Percentiles rank a stretch among this genome's conserved stretches.
phyloP scores from a whole-genome alignment of 2,329 filamentous ascomycete species.

The Sarocladium strictum region DNA sequence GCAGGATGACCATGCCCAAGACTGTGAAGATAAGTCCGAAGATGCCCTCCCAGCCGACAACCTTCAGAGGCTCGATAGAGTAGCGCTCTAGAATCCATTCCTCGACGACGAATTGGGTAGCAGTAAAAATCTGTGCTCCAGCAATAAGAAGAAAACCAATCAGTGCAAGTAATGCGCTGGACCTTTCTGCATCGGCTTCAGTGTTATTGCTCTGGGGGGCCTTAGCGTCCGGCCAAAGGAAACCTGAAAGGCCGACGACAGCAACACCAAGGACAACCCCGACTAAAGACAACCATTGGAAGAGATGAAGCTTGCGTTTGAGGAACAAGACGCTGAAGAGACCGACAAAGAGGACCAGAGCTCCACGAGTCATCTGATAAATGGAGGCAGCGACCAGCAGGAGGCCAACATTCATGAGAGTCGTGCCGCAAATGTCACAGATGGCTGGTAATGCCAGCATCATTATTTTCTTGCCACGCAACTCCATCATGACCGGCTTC shows the following conservation, averaged over 20 bases:
- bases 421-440: slow-evolving; percentile 92
- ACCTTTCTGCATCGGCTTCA: slow-evolving; percentile 31
- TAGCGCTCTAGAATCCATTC: slow-evolving; percentile 77
- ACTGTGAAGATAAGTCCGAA: slow-evolving; percentile 83
- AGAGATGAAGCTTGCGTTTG: slow-evolving; percentile 69
- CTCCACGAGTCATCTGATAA: slow-evolving; percentile 97
- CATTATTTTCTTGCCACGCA: slow-evolving; percentile 65
- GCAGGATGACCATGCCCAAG: slow-evolving; percentile 71
- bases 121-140: slow-evolving; percentile 92
- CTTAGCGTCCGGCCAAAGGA: slow-evolving; percentile 66
- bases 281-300: slow-evolving; percentile 86
- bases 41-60: slow-evolving; percentile 93
- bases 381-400: slow-evolving; percentile 93
- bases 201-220: slow-evolving; percentile 28
- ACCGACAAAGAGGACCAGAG: slow-evolving; percentile 90
- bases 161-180: slow-evolving; percentile 47
- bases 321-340: slow-evolving; percentile 92
- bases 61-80: slow-evolving; percentile 69
- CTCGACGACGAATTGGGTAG: slow-evolving; percentile 91
- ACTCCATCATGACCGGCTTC: slow-evolving; percentile 40
- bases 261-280: slow-evolving; percentile 86
- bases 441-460: slow-evolving; percentile 80
- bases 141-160: slow-evolving; percentile 88
- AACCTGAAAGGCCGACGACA: slow-evolving; percentile 83
- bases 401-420: slow-evolving; percentile 93